Conservation (phyloP, 345 rosid species). For the Acer campestre region DNA sequence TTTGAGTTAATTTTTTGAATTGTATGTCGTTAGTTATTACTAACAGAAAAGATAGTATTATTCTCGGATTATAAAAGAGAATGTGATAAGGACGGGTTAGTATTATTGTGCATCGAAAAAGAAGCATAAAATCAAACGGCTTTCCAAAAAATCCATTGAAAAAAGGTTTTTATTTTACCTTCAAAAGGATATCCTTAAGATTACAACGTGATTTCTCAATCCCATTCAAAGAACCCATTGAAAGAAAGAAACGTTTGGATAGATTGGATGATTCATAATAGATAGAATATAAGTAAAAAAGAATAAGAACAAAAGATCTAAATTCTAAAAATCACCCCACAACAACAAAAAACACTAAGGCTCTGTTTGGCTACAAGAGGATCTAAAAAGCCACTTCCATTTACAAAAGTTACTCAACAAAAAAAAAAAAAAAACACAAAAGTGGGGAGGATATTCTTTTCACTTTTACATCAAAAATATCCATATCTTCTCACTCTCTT, state of each 20-base stretch:
- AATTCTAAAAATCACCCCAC: constrained; percentile 1
- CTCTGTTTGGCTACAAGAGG: constrained; percentile 33
- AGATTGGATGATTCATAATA: background rate
- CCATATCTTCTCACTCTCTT: constrained; percentile 33
- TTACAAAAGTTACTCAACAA: constrained; percentile 26
- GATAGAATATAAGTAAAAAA: constrained; percentile 2
- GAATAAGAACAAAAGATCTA: background rate
- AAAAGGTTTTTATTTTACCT: background rate
- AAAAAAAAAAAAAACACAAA: background rate
- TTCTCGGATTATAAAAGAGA: no score
- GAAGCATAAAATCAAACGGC: constrained; percentile 18
- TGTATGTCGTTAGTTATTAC: no score
- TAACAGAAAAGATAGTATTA: no score
- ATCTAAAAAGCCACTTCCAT: constrained; percentile 45
- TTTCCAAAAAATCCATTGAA: background rate
- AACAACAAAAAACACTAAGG: background rate
- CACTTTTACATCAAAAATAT: constrained; percentile 18
- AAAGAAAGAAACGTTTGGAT: background rate
- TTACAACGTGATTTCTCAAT: constrained; percentile 1
- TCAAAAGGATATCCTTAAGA: constrained; percentile 28
- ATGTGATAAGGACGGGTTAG: no score
- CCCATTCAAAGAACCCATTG: background rate
- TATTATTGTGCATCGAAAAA: background rate
- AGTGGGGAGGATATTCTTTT: constrained; percentile 40
- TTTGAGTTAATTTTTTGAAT: no score